Percentiles rank a stretch among this genome's conserved stretches.
phyloP scores from a whole-genome alignment of 805 yeast genomes.

The Candida berthetii region DNA sequence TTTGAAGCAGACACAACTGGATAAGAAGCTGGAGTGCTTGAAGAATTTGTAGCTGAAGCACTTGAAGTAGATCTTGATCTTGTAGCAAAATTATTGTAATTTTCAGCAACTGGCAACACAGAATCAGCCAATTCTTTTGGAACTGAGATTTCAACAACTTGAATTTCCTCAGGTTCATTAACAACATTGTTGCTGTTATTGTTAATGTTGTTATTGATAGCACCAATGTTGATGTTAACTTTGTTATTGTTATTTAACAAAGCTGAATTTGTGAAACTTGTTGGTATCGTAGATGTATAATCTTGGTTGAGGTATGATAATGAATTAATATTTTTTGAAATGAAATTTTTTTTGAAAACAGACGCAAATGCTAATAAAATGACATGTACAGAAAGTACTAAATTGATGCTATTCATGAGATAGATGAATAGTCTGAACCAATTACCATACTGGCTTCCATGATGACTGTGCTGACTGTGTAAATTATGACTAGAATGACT shows the following conservation, averaged over 20 bases:
- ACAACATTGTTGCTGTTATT: conserved; percentile 1
- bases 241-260: background rate
- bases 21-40: conserved; percentile 13
- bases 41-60: background rate
- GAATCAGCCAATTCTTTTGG: conserved; percentile 4
- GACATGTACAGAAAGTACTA: conserved; percentile 17
- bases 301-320: conserved; percentile 7
- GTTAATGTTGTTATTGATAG: conserved; percentile 5
- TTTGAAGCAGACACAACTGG: background rate
- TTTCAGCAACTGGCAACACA: background rate
- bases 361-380: conserved; percentile 17
- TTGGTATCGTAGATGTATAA: background rate
- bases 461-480: background rate
- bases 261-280: background rate
- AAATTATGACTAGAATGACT: background rate
- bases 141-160: conserved; percentile 12
- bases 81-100: background rate
- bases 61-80: background rate
- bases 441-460: background rate
- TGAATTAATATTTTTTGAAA: conserved; percentile 19
- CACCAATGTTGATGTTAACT: background rate
- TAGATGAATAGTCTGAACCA: background rate
- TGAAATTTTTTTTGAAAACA: conserved; percentile 16
- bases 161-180: conserved; percentile 2
- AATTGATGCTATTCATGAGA: conserved; percentile 6